These are phyloP conservation scores for Rubroshorea leprosula DNA, from an alignment of 345 rosid species.

Conservation along the genomic window DNA sequence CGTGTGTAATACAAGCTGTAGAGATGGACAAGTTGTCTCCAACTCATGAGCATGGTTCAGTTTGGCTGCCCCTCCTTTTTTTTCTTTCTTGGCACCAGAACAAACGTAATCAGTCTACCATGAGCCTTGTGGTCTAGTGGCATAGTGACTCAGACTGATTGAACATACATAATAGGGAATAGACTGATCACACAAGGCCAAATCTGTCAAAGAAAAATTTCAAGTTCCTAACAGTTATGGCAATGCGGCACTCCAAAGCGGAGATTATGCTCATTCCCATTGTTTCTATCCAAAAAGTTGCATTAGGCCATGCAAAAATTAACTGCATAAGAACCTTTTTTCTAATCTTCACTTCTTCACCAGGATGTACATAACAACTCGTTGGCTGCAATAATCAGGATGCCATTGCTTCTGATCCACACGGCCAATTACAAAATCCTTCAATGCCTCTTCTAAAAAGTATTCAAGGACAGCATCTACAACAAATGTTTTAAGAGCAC, in stretches of 20 bases:
- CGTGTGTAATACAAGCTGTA: too few species aligned
- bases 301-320: not conserved
- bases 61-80: too few species aligned
- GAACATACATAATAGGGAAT: too few species aligned
- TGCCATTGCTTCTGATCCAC: constrained; percentile 77
- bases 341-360: constrained; percentile 47
- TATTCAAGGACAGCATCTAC: constrained; percentile 78
- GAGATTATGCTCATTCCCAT: not conserved
- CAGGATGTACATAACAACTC: constrained; percentile 70
- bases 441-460: constrained; percentile 69
- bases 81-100: too few species aligned
- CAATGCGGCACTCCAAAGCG: not conserved
- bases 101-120: too few species aligned
- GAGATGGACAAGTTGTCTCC: too few species aligned
- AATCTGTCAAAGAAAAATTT: too few species aligned
- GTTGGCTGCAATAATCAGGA: constrained; percentile 63
- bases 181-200: too few species aligned
- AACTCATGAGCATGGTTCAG: too few species aligned
- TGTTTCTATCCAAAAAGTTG: not conserved
- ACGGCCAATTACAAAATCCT: constrained; percentile 60
- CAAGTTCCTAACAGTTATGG: not conserved
- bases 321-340: not conserved
- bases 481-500: constrained; percentile 3
- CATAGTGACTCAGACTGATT: too few species aligned
- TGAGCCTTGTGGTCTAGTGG: too few species aligned